Evolutionary conservation across 2,329 filamentous ascomycete species (phyloP).

Genomic region (Hypoxylon sp.): DNA sequence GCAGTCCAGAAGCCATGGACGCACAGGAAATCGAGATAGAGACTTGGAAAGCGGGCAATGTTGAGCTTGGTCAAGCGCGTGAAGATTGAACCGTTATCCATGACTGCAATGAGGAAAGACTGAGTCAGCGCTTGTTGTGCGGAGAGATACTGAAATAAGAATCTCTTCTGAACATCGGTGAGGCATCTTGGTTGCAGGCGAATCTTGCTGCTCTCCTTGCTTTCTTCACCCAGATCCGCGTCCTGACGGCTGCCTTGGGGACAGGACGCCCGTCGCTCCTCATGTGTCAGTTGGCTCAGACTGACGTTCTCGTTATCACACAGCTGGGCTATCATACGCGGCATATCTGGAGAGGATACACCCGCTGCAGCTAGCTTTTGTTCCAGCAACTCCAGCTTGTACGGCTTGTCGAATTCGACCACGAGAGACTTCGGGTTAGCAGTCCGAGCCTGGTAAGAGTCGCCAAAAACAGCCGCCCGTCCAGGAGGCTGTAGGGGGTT

Average conservation of each 20-base stretch:
- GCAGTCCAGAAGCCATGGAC: constrained; percentile 72
- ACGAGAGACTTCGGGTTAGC: background rate
- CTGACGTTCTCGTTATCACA: background rate
- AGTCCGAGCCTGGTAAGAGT: constrained; percentile 21
- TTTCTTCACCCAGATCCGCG: no score
- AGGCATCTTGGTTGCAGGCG: constrained; percentile 66
- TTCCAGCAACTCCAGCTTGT: constrained; percentile 22
- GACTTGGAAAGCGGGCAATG: constrained; percentile 73
- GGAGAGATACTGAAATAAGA: constrained; percentile 76
- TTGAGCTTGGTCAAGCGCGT: constrained; percentile 68
- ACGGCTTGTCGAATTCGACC: constrained; percentile 11
- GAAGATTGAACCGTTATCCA: constrained; percentile 70
- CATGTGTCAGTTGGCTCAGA: background rate
- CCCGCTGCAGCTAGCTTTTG: constrained; percentile 15
- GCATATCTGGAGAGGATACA: background rate
- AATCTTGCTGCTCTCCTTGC: constrained; percentile 34
- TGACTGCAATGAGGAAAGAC: constrained; percentile 73
- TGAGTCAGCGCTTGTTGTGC: constrained; percentile 76
- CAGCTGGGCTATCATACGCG: constrained; percentile 1
- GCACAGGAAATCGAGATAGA: constrained; percentile 67
- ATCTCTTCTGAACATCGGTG: constrained; percentile 74
- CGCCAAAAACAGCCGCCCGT: constrained; percentile 54
- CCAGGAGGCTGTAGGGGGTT: constrained; percentile 59
- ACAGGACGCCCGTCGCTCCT: no score
- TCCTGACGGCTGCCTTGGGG: no score